Base-by-base conservation (phyloP, 2,329 filamentous ascomycete genomes). In the Harringtonia lauricola region DNA sequence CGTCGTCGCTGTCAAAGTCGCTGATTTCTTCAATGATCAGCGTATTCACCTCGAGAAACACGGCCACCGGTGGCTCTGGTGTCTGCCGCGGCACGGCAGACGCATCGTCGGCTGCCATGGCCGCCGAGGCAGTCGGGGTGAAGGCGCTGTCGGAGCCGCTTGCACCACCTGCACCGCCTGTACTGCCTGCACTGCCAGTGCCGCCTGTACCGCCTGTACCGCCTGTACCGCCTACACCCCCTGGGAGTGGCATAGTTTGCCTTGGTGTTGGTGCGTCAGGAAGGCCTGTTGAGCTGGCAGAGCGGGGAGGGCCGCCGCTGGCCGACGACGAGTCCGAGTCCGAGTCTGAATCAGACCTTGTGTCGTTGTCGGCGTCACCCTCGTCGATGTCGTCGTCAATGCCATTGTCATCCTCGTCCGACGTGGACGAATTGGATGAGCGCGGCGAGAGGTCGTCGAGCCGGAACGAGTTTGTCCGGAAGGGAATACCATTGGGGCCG, bases 1-100 rank as follows among this genome's bases (percentile, higher is more conserved):
- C 66, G 34, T 60, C 61, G 22, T 66, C 67, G 51, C 62, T 64
- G 44, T 70, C 67, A 43, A 70, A 62, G 47, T 72, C 62, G 52
- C 54, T 60, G 21, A 65, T 47, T 42, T 66, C 70, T 47, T 73
- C 70, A 26, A 74, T 59, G 12, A 58, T 54, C 31, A 72, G 63
- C 30, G 54, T 49, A 13, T 49, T 44, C 18, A 53, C 48, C 7
- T 38, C 38, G 5, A 43, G 13, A 13, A 42, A 26, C 7, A 42
- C 13, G n/a, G n/a, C n/a, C n/a, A n/a, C n/a, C n/a, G n/a, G n/a
- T n/a, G n/a, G n/a, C n/a, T n/a, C n/a, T n/a, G n/a, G n/a, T n/a
- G n/a, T n/a, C n/a, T n/a, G n/a, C n/a, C n/a, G n/a, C 10, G 33
- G 21, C 33, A 26, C 33, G 19, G 26, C 17, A 9, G 38, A 15